These are phyloP conservation scores for Aspergillus coremiiformis DNA, from an alignment of 495 filamentous ascomycete species.

Conservation along the genomic window DNA sequence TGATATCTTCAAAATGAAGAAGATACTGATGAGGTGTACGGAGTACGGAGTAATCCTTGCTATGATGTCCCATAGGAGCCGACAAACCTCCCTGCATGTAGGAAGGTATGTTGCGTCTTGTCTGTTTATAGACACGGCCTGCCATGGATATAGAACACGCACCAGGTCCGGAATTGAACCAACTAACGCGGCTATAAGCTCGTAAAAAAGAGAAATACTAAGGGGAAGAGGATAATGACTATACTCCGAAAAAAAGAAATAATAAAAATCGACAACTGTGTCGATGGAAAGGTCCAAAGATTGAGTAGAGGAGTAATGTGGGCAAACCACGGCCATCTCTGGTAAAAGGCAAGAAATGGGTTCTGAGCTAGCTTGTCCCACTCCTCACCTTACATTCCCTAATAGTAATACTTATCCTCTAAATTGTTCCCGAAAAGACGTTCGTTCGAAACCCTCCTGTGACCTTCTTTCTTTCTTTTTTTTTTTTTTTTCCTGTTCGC, in stretches of 20 bases:
- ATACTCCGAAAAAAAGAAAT: slow-evolving; percentile 14
- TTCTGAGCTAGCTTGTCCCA: slow-evolving; percentile 50
- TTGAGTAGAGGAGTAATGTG: slow-evolving; percentile 50
- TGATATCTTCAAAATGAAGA: background rate
- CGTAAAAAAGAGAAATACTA: too few species aligned
- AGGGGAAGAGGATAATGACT: background rate
- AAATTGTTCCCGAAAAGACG: background rate
- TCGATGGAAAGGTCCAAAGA: slow-evolving; percentile 50
- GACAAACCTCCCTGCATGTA: background rate
- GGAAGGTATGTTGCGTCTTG: background rate
- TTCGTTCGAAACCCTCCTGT: slow-evolving; percentile 22
- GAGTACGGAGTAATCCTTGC: background rate
- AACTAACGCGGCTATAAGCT: background rate
- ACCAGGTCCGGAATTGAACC: background rate
- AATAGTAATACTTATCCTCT: slow-evolving; percentile 11
- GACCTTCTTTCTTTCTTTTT: slow-evolving; percentile 6
- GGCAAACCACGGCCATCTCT: slow-evolving; percentile 58
- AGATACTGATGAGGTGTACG: background rate
- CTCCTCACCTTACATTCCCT: slow-evolving; percentile 24
- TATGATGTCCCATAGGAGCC: background rate
- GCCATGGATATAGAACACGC: background rate
- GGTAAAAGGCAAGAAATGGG: slow-evolving; percentile 66
- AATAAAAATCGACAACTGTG: slow-evolving; percentile 35
- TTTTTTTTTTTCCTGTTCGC: slow-evolving; percentile 5
- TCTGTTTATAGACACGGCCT: background rate